phyloP scores from a whole-genome alignment of 2,329 filamentous ascomycete genomes.

The Arachnomyces sp. region DNA sequence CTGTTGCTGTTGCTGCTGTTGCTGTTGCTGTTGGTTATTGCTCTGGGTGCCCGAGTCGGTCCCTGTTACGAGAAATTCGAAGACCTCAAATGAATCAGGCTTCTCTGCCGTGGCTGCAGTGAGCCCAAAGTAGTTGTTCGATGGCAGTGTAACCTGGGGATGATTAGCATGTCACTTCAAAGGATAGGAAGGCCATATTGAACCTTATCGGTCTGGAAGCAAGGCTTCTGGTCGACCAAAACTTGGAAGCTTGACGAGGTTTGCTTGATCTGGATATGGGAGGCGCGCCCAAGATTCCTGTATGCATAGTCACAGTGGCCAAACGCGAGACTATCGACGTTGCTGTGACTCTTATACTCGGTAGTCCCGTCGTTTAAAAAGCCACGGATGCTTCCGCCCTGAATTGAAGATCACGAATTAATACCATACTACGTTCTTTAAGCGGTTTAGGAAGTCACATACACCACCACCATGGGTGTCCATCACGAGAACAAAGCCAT shows the following conservation, averaged over 20 bases:
- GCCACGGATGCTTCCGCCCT: slow-evolving; percentile 73
- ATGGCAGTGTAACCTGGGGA: slow-evolving; percentile 61
- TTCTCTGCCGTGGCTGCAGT: slow-evolving; percentile 83
- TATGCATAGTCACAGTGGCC: slow-evolving; percentile 87
- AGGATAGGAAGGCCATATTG: neutral
- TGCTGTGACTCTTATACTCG: slow-evolving; percentile 68
- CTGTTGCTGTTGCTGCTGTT: slow-evolving; percentile 27
- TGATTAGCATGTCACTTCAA: slow-evolving; percentile 10
- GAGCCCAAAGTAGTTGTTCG: slow-evolving; percentile 77
- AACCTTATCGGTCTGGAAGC: slow-evolving; percentile 70
- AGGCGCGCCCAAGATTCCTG: slow-evolving; percentile 81
- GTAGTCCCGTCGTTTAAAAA: slow-evolving; percentile 87
- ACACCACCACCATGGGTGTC: slow-evolving; percentile 70
- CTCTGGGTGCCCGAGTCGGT: slow-evolving; percentile 27
- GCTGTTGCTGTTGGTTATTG: slow-evolving; percentile 24
- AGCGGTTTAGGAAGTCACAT: slow-evolving; percentile 13
- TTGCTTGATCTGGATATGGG: slow-evolving; percentile 68
- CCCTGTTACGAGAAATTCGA: slow-evolving; percentile 71
- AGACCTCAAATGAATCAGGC: slow-evolving; percentile 90
- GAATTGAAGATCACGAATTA: neutral
- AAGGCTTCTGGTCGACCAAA: slow-evolving; percentile 67
- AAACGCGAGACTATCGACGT: slow-evolving; percentile 79
- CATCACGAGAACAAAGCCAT: slow-evolving; percentile 80
- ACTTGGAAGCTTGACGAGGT: slow-evolving; percentile 62
- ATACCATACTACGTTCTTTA: neutral